Evolutionary conservation across 331 rosid species (phyloP), one percentile per base, ranked within the genome.

Genomic region (Rosa hybrid): DNA sequence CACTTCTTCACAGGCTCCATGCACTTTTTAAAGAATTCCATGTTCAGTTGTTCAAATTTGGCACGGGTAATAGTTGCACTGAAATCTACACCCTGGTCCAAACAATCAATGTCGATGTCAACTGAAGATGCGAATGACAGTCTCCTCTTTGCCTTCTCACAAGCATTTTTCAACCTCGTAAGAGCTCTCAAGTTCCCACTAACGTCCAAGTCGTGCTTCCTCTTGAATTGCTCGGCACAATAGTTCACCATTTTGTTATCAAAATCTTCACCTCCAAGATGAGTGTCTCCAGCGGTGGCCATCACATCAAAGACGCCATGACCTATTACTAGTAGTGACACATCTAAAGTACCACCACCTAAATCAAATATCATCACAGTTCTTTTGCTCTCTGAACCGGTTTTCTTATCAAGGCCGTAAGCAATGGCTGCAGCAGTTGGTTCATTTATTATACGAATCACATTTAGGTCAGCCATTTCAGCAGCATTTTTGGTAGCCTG

Each of bases 91-190:
- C 13, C 64, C 23, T 57, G 64, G 27, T 57, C 63, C 27, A 57
- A 57, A 57, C 27, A 57, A 57, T 57, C 64, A 57, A 57, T 57
- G 25, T 57, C 64, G 8, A 57, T 57, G 30, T 57, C 64, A n/a
- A 57, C 64, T n/a, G 30, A 20, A 20, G 27, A 57, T 57, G 64
- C 5, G 30, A 57, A 57, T 2, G 27, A 57, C 4, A 57, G 27
- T 8, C 64, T 57, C 30, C 64, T 57, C 64, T 57, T 57, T 57
- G 62, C 62, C 62, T 54, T 54, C 62, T 54, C 62, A 54, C 62
- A 54, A 0, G 62, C 11, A 8, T 18, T 54, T 17, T 53, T 54
- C 62, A 54, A 54, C 62, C 62, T 54, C 25, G 11, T 54, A 18
- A 54, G 62, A 18, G 62, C 62, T 54, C 62, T 54, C 62, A 23